Evolutionary conservation across 768 basidiomycete species (phyloP).

Genomic region (Termitomyces sp.): DNA sequence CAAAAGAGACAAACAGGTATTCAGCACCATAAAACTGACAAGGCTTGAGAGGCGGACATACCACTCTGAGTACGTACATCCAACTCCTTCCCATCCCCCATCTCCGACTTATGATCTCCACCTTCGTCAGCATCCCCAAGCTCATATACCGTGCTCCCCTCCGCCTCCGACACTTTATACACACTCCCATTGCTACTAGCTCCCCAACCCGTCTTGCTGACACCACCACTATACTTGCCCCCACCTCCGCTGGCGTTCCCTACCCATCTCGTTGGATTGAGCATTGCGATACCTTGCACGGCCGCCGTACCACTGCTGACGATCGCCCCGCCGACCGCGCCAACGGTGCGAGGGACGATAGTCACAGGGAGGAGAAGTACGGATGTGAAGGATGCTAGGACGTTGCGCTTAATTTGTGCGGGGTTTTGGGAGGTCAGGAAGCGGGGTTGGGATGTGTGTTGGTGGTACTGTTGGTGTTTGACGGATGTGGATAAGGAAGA

Average conservation of each 20-base stretch:
- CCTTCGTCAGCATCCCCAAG: slow-evolving; percentile 37
- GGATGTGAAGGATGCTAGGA: slow-evolving; percentile 87
- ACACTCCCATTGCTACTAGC: slow-evolving; percentile 8
- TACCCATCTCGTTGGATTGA: slow-evolving; percentile 86
- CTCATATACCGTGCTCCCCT: slow-evolving; percentile 44
- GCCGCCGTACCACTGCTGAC: slow-evolving; percentile 72
- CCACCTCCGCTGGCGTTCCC: slow-evolving; percentile 22
- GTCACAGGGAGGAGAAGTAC: slow-evolving; percentile 90
- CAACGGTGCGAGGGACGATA: slow-evolving; percentile 83
- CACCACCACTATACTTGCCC: slow-evolving; percentile 8
- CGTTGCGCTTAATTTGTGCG: slow-evolving; percentile 86
- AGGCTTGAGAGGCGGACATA: neutral
- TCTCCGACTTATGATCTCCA: slow-evolving; percentile 18
- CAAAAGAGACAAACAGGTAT: neutral
- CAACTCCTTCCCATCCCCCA: neutral
- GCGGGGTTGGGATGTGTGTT: slow-evolving; percentile 32
- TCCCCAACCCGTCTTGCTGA: slow-evolving; percentile 17
- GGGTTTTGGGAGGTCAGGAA: slow-evolving; percentile 87
- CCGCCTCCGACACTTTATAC: slow-evolving; percentile 28
- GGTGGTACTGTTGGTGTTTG: slow-evolving; percentile 6
- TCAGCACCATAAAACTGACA: neutral
- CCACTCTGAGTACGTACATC: slow-evolving; percentile 11
- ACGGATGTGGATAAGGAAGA: slow-evolving; percentile 1
- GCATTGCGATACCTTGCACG: slow-evolving; percentile 80
- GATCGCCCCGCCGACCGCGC: slow-evolving; percentile 60